Evolutionary conservation across 176 grass and related monocot species (phyloP).

Genomic region (Alloteropsis semialata): DNA sequence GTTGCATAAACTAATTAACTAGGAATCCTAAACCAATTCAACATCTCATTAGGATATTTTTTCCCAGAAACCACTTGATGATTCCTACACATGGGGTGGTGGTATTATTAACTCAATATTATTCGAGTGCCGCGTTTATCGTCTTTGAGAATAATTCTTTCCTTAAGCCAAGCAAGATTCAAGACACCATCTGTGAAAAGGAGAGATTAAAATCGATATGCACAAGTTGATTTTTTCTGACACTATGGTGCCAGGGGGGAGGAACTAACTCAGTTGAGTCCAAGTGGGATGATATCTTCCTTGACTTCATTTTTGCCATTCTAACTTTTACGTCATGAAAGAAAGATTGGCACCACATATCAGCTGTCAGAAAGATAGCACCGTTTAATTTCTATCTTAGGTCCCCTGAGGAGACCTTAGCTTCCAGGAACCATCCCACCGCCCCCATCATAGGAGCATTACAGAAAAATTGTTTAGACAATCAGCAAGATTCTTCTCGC

Average conservation of each 20-base stretch:
- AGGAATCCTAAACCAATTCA: conserved; percentile 1
- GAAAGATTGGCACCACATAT: not conserved
- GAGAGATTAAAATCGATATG: not conserved
- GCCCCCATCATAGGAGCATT: not conserved
- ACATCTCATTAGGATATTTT: conserved; percentile 2
- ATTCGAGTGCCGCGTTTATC: not conserved
- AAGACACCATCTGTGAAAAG: not conserved
- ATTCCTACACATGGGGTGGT: not conserved
- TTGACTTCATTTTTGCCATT: not conserved
- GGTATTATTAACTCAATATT: not conserved
- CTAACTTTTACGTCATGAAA: not conserved
- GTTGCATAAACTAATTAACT: not conserved
- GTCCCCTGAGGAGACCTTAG: not conserved
- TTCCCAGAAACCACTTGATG: not conserved
- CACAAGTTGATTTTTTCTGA: not conserved
- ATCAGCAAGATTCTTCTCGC: not conserved
- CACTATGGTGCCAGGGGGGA: not conserved
- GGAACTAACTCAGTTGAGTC: not conserved
- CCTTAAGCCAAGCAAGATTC: not conserved
- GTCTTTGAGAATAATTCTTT: not conserved
- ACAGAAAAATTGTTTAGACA: not conserved
- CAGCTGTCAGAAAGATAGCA: not conserved
- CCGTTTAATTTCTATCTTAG: not conserved
- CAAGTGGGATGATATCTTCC: not conserved
- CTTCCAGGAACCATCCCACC: conserved; percentile 23